Percentiles rank a stretch among this genome's conserved stretches.
These are phyloP conservation scores for Pulveroboletus frians DNA, from an alignment of 768 basidiomycete genomes.

Conservation along the genomic window DNA sequence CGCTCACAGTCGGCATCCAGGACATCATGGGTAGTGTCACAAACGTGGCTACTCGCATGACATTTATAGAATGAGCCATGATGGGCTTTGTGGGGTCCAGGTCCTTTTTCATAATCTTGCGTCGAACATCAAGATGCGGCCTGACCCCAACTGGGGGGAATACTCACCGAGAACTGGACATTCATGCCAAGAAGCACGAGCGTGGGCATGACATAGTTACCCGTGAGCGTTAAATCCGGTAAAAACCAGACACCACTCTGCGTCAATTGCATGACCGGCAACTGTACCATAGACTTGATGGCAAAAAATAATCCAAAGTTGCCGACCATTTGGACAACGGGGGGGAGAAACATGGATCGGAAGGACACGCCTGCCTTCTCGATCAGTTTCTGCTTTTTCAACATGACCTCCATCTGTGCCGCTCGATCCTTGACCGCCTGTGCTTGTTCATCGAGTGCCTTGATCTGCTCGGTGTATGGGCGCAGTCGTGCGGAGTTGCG, in stretches of 20 bases:
- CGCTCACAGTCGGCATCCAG: constrained; percentile 62
- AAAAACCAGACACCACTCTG: constrained; percentile 71
- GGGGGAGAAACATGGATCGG: constrained; percentile 45
- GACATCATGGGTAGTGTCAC: constrained; percentile 48
- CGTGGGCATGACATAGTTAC: constrained; percentile 67
- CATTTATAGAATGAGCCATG: constrained; percentile 65
- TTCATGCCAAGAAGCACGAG: constrained; percentile 57
- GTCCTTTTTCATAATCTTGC: constrained; percentile 46
- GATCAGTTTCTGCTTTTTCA: constrained; percentile 51
- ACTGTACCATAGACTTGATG: constrained; percentile 60
- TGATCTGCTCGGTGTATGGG: constrained; percentile 43
- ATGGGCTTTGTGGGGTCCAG: constrained; percentile 48
- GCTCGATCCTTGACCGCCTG: constrained; percentile 33
- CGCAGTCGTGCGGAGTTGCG: constrained; percentile 46
- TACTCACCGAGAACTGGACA: constrained; percentile 60
- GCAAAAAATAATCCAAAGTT: constrained; percentile 83
- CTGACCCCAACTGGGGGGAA: background rate
- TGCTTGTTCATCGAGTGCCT: constrained; percentile 44
- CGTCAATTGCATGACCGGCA: constrained; percentile 70
- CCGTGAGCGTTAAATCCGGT: constrained; percentile 79
- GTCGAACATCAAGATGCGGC: constrained; percentile 3
- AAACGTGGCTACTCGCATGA: constrained; percentile 54
- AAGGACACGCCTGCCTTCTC: constrained; percentile 62
- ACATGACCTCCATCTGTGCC: constrained; percentile 38
- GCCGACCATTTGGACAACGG: constrained; percentile 68